Evolutionary conservation across 306 rosid genomes (phyloP).

Genomic region (Arachis hypogaea): DNA sequence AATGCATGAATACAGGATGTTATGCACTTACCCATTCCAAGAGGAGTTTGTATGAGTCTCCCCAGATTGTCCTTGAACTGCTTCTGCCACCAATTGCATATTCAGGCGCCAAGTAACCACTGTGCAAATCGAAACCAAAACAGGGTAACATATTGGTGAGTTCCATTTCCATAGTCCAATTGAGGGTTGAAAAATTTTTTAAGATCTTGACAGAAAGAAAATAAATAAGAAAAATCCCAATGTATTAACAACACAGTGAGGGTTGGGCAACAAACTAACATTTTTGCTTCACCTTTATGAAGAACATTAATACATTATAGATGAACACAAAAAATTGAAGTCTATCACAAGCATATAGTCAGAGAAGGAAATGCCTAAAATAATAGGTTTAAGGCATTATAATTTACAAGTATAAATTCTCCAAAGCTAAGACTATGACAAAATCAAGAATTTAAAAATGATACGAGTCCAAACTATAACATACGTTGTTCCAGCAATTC

Average conservation of each 20-base stretch:
- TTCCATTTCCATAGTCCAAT: neutral
- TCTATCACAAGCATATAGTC: neutral
- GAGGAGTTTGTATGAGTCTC: constrained; percentile 67
- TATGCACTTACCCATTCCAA: constrained; percentile 71
- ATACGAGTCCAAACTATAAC: constrained; percentile 45
- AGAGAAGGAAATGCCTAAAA: constrained; percentile 5
- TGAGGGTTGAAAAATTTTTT: constrained; percentile 32
- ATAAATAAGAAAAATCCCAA: constrained; percentile 7
- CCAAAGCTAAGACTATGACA: constrained; percentile 20
- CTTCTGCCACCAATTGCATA: constrained; percentile 90
- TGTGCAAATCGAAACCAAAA: constrained; percentile 47
- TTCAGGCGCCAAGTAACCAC: constrained; percentile 98
- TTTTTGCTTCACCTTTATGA: neutral
- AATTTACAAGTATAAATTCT: neutral
- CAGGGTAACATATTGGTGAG: constrained; percentile 26
- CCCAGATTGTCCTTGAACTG: constrained; percentile 74
- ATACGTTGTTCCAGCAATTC: constrained; percentile 99
- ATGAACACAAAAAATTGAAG: neutral
- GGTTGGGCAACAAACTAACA: neutral
- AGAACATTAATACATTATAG: neutral
- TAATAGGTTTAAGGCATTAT: neutral
- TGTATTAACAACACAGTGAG: neutral
- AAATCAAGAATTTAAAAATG: constrained; percentile 12
- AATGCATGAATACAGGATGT: constrained; percentile 22
- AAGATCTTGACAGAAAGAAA: constrained; percentile 1